These are phyloP conservation scores for Ulmus americana DNA, from an alignment of 331 rosid species.

Conservation along the genomic window DNA sequence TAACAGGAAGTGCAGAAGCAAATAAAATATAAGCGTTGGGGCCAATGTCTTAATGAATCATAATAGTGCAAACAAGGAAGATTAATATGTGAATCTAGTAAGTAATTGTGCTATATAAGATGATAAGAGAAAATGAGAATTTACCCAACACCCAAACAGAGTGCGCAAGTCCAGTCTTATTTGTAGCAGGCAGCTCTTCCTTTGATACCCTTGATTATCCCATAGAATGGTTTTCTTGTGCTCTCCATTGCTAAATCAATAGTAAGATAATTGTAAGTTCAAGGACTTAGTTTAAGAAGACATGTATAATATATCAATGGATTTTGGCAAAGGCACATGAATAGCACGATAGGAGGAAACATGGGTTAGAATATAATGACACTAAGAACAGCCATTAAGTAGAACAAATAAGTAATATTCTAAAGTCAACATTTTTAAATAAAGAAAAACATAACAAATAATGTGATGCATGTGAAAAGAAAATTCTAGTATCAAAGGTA, in stretches of 20 bases:
- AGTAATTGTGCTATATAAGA: neutral
- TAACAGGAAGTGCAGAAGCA: conserved; percentile 96
- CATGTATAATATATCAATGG: neutral
- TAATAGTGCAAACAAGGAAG: neutral
- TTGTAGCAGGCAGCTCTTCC: conserved; percentile 70
- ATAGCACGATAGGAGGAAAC: conserved; percentile 1
- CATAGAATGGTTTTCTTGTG: conserved; percentile 43
- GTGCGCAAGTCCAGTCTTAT: conserved; percentile 61
- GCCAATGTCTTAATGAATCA: conserved; percentile 57
- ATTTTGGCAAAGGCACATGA: conserved; percentile 3
- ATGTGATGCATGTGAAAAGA: conserved; percentile 14
- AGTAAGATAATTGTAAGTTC: neutral
- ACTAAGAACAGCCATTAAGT: conserved; percentile 4
- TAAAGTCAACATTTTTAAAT: neutral
- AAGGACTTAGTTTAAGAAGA: neutral
- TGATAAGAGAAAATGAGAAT: neutral
- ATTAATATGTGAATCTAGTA: neutral
- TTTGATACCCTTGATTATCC: conserved; percentile 57
- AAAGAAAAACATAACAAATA: neutral
- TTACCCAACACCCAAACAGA: conserved; percentile 59
- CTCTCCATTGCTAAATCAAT: conserved; percentile 30
- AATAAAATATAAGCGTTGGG: conserved; percentile 91
- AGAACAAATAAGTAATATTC: conserved; percentile 17
- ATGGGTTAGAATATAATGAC: neutral
- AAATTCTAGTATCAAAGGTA: neutral